Evolutionary conservation across 495 filamentous ascomycete species (phyloP), one percentile per base, ranked within the genome.

Genomic region (Penicillium salamii): DNA sequence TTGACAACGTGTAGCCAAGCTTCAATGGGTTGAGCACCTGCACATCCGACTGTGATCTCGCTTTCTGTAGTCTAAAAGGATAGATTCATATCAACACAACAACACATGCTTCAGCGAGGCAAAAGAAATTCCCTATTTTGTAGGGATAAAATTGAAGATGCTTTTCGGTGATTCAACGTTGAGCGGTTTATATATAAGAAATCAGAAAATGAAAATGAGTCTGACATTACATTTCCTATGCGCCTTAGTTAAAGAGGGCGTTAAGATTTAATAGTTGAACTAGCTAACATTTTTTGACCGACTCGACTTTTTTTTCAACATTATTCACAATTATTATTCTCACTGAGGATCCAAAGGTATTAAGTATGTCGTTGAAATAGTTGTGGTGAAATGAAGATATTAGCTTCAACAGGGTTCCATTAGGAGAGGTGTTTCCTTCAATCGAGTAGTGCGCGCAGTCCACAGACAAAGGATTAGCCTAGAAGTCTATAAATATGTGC

Each of bases 1-100:
- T 17, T 17, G 15, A 24, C 33, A 29, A 39, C 17, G 23, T 1
- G 7, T 8, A 34, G 45, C 35, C 34, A 32, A 48, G 34, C 33
- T 48, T 48, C 45, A 48, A 48, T 34, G 45, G 34, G 45, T 48
- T 48, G 34, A 47, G 14, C n/a, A 32, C 35, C 29, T 15, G 26
- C 41, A 20, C 37, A 15, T n/a, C 18, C 39, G 14, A 42, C 24
- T 11, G 24, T 19, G 34, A 15, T 19, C 35, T 39, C 46, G 18
- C 46, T 49, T 49, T 49, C 46, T 12, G 28, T 36, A 49, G 46
- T 41, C 45, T 39, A 35, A 26, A 34, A 7, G 14, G 37, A 49
- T 18, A 35, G 26, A 49, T 17, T 17, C 18, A 44, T 17, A 20
- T 44, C 28, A 33, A 44, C 28, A 44, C 9, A 32, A 44, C 17